A percentile compares a stretch with the other conserved stretches of the same genome.
These are phyloP conservation scores for Tetrahymena malaccensis DNA, from an alignment of 73 alveolate genomes.

Conservation along the genomic window DNA sequence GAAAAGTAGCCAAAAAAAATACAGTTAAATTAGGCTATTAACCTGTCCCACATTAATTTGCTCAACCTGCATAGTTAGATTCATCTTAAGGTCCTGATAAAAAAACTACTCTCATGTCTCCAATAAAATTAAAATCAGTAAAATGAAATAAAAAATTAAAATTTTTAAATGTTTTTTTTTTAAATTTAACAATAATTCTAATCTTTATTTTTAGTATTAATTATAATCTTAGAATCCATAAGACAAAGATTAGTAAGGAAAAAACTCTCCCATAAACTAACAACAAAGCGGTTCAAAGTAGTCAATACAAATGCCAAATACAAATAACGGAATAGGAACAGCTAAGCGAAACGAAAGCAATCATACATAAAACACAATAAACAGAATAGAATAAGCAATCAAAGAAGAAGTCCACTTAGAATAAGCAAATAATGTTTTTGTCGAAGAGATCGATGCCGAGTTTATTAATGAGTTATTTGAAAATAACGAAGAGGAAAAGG, in stretches of 20 bases:
- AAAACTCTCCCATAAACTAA: not conserved
- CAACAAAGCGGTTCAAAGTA: not conserved
- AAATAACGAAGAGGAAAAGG: not conserved
- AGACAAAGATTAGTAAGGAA: not conserved
- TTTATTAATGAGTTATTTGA: not conserved
- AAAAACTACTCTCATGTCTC: not conserved
- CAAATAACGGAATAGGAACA: not conserved
- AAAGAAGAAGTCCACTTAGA: not conserved
- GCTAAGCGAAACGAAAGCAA: not conserved
- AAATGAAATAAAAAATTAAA: not conserved
- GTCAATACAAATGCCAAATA: not conserved
- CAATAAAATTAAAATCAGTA: not conserved
- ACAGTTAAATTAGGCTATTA: not conserved
- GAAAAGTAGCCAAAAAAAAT: not conserved
- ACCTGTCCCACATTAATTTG: not conserved
- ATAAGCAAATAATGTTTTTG: not conserved
- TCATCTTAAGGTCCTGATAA: not conserved
- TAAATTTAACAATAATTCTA: not conserved
- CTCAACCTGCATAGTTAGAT: not conserved
- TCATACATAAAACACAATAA: not conserved
- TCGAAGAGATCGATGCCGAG: not conserved
- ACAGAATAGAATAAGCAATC: not conserved
- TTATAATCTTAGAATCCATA: not conserved
- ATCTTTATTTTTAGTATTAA: not conserved
- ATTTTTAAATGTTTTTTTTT: not conserved